phyloP scores from a whole-genome alignment of 1,284 basidiomycete species.

The Trichosporon sp. region DNA sequence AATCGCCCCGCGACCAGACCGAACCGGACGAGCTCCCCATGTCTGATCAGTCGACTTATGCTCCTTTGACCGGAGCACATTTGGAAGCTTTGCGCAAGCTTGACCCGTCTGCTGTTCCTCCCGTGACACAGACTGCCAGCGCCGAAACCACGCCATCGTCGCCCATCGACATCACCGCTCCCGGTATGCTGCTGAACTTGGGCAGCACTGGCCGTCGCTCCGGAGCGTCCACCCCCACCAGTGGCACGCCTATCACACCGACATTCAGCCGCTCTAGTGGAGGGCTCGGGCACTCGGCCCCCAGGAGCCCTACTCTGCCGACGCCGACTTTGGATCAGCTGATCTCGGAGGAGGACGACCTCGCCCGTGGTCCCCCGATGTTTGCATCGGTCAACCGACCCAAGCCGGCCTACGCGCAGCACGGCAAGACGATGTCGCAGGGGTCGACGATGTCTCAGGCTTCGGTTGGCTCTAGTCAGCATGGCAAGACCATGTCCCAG shows the following conservation, averaged over 20 bases:
- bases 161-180: slow-evolving; percentile 6
- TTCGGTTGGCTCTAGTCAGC: not conserved
- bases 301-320: not conserved
- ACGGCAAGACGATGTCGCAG: not conserved
- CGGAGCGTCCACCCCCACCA: not conserved
- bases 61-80: slow-evolving; percentile 1
- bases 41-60: not conserved
- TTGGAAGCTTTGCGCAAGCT: slow-evolving; percentile 17
- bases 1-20: not conserved
- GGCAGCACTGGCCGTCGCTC: slow-evolving; percentile 9
- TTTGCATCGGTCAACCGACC: not conserved
- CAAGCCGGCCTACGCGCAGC: not conserved
- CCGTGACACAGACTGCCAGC: not conserved
- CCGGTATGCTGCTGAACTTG: slow-evolving; percentile 1
- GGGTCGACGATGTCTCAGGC: not conserved
- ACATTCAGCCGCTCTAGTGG: slow-evolving; percentile 15
- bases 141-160: not conserved
- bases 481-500: not conserved
- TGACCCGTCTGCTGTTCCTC: not conserved
- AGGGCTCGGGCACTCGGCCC: not conserved
- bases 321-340: slow-evolving; percentile 3
- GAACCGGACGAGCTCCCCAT: not conserved
- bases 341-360: slow-evolving; percentile 10
- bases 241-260: not conserved
- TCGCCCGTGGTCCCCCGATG: not conserved